phyloP scores from a whole-genome alignment of 257 asterid species.

The Mentha longifolia region DNA sequence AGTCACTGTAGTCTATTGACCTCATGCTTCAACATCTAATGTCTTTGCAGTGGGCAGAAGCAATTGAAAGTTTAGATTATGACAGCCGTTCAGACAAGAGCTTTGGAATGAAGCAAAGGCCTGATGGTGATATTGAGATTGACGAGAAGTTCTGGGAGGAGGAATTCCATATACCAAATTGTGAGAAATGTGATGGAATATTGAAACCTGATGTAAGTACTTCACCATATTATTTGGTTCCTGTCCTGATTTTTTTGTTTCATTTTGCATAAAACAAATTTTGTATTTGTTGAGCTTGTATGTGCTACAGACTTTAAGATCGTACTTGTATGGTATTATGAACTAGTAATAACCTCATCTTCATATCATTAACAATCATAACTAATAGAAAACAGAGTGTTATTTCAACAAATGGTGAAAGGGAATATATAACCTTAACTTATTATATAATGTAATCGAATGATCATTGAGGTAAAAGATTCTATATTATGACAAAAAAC shows the following conservation, averaged over 20 bases:
- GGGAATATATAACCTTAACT: neutral
- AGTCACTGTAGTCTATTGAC: constrained; percentile 18
- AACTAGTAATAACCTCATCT: neutral
- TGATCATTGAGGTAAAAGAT: neutral
- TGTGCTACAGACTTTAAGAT: neutral
- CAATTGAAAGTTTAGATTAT: constrained; percentile 87
- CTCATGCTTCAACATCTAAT: constrained; percentile 21
- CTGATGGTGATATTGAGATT: constrained; percentile 98
- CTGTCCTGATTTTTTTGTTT: neutral
- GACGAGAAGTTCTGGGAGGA: constrained; percentile 99
- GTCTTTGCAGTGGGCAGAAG: constrained; percentile 93
- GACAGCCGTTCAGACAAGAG: constrained; percentile 89
- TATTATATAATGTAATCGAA: neutral
- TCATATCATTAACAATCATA: neutral
- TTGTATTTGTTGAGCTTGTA: neutral
- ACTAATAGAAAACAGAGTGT: neutral
- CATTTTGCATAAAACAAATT: neutral
- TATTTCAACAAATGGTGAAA: neutral
- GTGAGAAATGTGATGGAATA: constrained; percentile 71
- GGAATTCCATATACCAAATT: constrained; percentile 77
- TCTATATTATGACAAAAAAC: neutral
- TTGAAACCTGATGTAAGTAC: constrained; percentile 92
- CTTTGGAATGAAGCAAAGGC: constrained; percentile 95
- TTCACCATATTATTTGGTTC: constrained; percentile 10
- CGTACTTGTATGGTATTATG: neutral